Evolutionary conservation across 345 rosid species (phyloP).

Genomic region (Anacardium occidentale): DNA sequence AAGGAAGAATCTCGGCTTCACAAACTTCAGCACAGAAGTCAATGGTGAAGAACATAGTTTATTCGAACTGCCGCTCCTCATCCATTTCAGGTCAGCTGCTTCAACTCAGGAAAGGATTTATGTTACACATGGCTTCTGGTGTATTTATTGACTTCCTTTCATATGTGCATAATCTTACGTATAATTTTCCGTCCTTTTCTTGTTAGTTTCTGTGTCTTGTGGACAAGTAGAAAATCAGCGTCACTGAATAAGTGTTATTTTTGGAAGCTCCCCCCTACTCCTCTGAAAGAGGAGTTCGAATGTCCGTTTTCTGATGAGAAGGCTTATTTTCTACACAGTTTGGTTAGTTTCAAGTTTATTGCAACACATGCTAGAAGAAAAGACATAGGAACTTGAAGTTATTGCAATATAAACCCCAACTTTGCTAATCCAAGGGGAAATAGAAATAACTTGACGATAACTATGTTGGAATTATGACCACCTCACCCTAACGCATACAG

Average conservation of each 20-base stretch:
- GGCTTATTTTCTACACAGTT: too few species aligned
- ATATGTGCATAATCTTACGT: not conserved
- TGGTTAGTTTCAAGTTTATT: too few species aligned
- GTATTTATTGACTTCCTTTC: not conserved
- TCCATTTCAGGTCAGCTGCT: constrained; percentile 27
- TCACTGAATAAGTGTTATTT: not conserved
- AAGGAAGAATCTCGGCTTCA: not conserved
- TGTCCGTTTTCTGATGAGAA: not conserved
- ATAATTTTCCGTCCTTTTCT: too few species aligned
- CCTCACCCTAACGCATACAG: too few species aligned
- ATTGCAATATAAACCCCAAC: not conserved
- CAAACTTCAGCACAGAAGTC: constrained; percentile 9
- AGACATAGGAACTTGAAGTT: too few species aligned
- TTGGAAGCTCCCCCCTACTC: not conserved
- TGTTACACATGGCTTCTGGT: not conserved
- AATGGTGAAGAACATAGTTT: constrained; percentile 29
- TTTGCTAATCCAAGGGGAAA: not conserved
- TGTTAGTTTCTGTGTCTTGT: too few species aligned
- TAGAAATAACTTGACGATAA: not conserved
- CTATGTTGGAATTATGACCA: too few species aligned
- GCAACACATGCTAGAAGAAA: too few species aligned
- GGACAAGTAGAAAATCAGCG: not conserved
- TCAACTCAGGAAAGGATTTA: not conserved
- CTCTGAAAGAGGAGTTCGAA: not conserved
- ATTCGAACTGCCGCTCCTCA: constrained; percentile 26